Evolutionary conservation across 192 early-diverging fungal species (phyloP).

Genomic region (Cladochytrium replicatum): DNA sequence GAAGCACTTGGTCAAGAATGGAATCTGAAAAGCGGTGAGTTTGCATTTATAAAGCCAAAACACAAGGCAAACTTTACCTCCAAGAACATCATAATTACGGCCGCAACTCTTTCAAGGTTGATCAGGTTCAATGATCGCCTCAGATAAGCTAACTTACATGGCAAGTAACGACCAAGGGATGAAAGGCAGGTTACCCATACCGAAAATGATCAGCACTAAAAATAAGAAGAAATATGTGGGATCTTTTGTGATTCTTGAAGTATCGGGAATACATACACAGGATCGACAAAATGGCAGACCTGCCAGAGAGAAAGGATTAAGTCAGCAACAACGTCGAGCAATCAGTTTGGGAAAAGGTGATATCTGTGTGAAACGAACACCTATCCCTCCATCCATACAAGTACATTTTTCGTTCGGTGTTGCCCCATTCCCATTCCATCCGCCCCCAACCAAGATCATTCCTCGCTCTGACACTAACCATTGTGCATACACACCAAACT

Average conservation of each 20-base stretch:
- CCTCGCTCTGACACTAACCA: too few species aligned
- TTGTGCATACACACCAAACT: background rate
- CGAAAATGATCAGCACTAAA: background rate
- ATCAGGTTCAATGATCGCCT: too few species aligned
- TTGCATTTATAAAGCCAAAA: too few species aligned
- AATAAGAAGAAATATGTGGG: background rate
- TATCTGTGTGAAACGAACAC: background rate
- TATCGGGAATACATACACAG: background rate
- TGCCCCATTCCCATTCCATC: background rate
- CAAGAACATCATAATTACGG: constrained; percentile 2
- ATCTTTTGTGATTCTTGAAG: background rate
- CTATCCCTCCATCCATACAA: background rate
- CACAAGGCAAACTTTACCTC: background rate
- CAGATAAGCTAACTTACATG: too few species aligned
- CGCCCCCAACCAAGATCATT: background rate
- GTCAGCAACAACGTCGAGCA: background rate
- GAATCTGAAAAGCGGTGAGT: too few species aligned
- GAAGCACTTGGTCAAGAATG: too few species aligned
- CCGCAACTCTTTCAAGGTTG: too few species aligned
- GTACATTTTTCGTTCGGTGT: background rate
- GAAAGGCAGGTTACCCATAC: too few species aligned
- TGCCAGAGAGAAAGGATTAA: background rate
- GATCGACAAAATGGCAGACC: background rate
- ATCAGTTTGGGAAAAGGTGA: background rate
- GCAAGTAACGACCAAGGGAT: too few species aligned